Conservation (phyloP, 192 early-diverging fungal genomes). For the Rhizophagus sp. region DNA sequence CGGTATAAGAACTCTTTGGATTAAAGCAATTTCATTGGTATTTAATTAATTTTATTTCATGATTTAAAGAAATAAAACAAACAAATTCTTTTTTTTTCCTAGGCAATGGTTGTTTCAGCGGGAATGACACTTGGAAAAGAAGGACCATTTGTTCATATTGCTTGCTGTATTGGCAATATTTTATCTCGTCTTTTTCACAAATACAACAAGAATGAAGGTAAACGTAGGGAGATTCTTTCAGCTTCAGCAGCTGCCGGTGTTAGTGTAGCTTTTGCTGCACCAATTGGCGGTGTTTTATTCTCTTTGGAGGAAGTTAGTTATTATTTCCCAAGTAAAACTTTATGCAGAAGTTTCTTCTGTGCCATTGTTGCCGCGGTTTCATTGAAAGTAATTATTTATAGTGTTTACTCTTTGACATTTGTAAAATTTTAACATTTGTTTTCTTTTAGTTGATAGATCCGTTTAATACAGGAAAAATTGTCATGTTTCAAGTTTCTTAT, state of each 20-base stretch:
- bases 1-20: conserved; percentile 85
- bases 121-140: conserved; percentile 94
- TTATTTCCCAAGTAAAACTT: conserved; percentile 90
- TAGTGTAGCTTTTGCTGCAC: conserved; percentile 95
- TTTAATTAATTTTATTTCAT: not conserved
- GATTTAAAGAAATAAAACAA: not conserved
- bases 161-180: conserved; percentile 91
- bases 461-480: conserved; percentile 93
- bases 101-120: conserved; percentile 82
- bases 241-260: conserved; percentile 93
- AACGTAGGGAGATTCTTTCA: conserved; percentile 80
- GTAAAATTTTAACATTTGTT: not conserved
- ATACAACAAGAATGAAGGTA: conserved; percentile 81
- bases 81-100: not conserved
- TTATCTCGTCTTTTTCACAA: conserved; percentile 75
- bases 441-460: conserved; percentile 75
- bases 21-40: conserved; percentile 89
- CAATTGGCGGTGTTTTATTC: conserved; percentile 86
- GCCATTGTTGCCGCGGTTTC: conserved; percentile 93
- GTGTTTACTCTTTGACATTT: not conserved
- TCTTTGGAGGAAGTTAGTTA: conserved; percentile 68
- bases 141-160: conserved; percentile 94
- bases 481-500: conserved; percentile 93
- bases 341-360: conserved; percentile 97
- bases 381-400: conserved; percentile 57